Conservation (phyloP, 495 filamentous ascomycete species). For the Penicillium flavigenum region DNA sequence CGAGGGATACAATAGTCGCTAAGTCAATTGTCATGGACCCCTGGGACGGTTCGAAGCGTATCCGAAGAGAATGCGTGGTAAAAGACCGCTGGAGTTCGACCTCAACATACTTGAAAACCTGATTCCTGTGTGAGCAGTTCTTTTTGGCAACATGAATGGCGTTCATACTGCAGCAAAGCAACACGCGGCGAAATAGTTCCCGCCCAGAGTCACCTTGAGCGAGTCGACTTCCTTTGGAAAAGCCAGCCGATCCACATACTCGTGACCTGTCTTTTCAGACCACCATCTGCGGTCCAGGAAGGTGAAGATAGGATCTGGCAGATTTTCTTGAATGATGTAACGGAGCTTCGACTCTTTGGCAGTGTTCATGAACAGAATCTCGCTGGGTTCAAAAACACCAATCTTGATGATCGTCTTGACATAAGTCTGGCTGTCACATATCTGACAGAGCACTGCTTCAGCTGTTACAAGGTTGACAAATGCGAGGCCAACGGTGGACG, state of each 20-base stretch:
- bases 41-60: slow-evolving; percentile 85
- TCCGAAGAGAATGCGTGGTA: slow-evolving; percentile 71
- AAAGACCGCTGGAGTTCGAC: slow-evolving; percentile 64
- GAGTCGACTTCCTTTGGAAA: slow-evolving; percentile 74
- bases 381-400: slow-evolving; percentile 70
- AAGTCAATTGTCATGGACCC: slow-evolving; percentile 94
- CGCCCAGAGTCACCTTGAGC: slow-evolving; percentile 72
- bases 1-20: slow-evolving; percentile 77
- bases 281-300: slow-evolving; percentile 80
- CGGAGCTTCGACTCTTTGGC: slow-evolving; percentile 76
- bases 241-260: slow-evolving; percentile 75
- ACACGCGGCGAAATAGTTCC: slow-evolving; percentile 88
- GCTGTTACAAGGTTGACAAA: slow-evolving; percentile 82
- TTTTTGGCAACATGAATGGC: slow-evolving; percentile 6
- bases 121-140: slow-evolving; percentile 21
- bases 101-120: slow-evolving; percentile 84
- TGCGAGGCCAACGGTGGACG: slow-evolving; percentile 84
- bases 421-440: slow-evolving; percentile 87
- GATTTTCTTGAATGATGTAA: slow-evolving; percentile 68
- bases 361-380: slow-evolving; percentile 69
- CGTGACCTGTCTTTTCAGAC: slow-evolving; percentile 78
- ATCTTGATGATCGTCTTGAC: slow-evolving; percentile 81
- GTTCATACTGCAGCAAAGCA: slow-evolving; percentile 78
- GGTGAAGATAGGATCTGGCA: slow-evolving; percentile 53
- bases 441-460: slow-evolving; percentile 83